A percentile compares a stretch with the other conserved stretches of the same genome.
These are phyloP conservation scores for Metschnikowia cubensis DNA, from an alignment of 805 yeast species.

Conservation along the genomic window DNA sequence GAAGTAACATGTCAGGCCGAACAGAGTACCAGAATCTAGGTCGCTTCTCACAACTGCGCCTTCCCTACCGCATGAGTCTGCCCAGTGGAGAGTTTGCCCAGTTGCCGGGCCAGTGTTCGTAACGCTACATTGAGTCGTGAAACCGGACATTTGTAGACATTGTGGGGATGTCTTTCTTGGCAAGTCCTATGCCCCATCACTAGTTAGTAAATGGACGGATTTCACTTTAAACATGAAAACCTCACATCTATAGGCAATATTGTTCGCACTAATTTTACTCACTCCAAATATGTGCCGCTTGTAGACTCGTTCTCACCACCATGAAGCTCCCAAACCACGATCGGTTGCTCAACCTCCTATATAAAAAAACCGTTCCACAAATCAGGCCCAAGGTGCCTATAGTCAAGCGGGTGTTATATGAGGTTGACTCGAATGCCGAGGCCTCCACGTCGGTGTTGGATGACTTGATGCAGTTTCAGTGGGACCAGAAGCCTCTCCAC, in stretches of 20 bases:
- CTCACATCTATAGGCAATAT: neutral
- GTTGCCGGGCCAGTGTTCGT: neutral
- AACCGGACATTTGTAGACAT: neutral
- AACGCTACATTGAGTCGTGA: neutral
- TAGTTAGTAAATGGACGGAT: neutral
- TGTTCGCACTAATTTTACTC: neutral
- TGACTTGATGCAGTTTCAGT: constrained; percentile 26
- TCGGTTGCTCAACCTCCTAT: constrained; percentile 28
- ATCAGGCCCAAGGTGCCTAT: constrained; percentile 26
- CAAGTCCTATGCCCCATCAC: neutral
- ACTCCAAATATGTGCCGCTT: neutral
- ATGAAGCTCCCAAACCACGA: constrained; percentile 18
- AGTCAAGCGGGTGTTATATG: constrained; percentile 28
- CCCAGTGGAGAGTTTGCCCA: neutral
- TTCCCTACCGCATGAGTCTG: neutral
- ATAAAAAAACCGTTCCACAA: constrained; percentile 27
- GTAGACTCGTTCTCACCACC: neutral
- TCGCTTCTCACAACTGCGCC: neutral
- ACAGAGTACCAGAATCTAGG: no score
- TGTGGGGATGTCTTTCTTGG: neutral
- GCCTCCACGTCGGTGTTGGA: constrained; percentile 23
- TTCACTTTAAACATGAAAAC: neutral
- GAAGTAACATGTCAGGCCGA: no score
- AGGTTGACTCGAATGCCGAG: constrained; percentile 10
- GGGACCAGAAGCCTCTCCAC: constrained; percentile 28